A percentile compares a stretch with the other conserved stretches of the same genome.
Evolutionary conservation across 257 asterid genomes (phyloP).

Genomic region (Solanum chilense): DNA sequence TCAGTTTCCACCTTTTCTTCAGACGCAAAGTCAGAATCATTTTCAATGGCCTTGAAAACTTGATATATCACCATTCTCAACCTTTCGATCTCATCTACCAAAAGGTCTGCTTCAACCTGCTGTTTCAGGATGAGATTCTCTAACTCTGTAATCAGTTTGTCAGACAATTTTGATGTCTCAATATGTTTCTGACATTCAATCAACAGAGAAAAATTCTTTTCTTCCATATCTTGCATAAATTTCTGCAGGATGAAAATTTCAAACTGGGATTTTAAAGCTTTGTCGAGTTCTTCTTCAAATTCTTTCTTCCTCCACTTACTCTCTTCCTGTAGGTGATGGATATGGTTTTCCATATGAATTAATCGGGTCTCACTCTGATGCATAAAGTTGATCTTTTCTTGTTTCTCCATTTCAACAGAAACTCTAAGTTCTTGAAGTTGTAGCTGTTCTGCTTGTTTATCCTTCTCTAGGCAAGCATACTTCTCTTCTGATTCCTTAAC

Average conservation of each 20-base stretch:
- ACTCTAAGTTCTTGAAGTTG: constrained; percentile 48
- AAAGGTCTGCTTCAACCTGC: constrained; percentile 73
- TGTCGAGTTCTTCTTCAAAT: constrained; percentile 67
- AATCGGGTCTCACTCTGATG: constrained; percentile 41
- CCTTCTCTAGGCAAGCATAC: constrained; percentile 56
- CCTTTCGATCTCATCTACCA: constrained; percentile 66
- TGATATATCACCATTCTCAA: constrained; percentile 54
- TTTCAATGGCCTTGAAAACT: constrained; percentile 52
- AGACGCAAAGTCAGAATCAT: constrained; percentile 8
- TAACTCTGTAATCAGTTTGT: constrained; percentile 72
- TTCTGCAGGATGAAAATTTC: constrained; percentile 76
- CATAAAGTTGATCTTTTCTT: constrained; percentile 38
- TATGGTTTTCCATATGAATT: constrained; percentile 51
- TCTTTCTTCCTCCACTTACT: constrained; percentile 54
- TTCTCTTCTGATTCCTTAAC: constrained; percentile 48
- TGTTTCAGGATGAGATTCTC: constrained; percentile 86
- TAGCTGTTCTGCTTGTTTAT: constrained; percentile 48
- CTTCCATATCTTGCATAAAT: constrained; percentile 84
- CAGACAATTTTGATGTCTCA: constrained; percentile 71
- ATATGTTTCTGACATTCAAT: constrained; percentile 78
- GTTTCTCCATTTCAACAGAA: constrained; percentile 53
- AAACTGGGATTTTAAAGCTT: constrained; percentile 65
- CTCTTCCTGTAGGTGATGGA: constrained; percentile 65
- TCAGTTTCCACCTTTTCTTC: constrained; percentile 45
- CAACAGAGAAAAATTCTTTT: constrained; percentile 52